Conservation (phyloP, 345 rosid genomes). For the Citrus trifoliata region DNA sequence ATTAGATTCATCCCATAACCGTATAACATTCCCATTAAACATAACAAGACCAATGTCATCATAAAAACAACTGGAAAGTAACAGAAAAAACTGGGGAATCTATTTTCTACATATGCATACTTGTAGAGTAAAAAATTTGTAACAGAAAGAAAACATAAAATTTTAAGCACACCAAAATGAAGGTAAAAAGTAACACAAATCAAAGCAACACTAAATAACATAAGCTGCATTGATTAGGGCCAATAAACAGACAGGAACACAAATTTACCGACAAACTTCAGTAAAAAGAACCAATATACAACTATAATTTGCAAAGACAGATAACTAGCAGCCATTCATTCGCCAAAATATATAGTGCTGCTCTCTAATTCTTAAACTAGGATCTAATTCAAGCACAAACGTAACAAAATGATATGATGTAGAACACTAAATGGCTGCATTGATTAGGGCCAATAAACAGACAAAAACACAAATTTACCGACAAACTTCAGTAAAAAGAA, state of each 20-base stretch:
- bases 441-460: no score
- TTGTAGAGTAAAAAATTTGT: no score
- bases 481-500: background rate
- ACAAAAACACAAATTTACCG: no score
- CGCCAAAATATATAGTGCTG: background rate
- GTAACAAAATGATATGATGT: background rate
- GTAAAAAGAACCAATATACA: background rate
- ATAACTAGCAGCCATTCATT: background rate
- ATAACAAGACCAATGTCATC: background rate
- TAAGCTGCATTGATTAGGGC: no score
- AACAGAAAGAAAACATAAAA: background rate
- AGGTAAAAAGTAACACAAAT: no score
- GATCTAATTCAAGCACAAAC: background rate
- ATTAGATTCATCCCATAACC: background rate
- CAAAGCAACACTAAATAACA: no score
- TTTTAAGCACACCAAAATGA: no score
- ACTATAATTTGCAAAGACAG: background rate
- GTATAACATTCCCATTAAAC: background rate
- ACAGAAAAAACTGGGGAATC: background rate
- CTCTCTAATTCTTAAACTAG: background rate
- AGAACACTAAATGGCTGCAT: no score
- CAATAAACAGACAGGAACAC: no score
- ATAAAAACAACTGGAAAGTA: background rate
- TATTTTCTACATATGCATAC: no score
- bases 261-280: background rate